Evolutionary conservation across 139 green algal genomes (phyloP).

Genomic region (Micromonas pusilla): DNA sequence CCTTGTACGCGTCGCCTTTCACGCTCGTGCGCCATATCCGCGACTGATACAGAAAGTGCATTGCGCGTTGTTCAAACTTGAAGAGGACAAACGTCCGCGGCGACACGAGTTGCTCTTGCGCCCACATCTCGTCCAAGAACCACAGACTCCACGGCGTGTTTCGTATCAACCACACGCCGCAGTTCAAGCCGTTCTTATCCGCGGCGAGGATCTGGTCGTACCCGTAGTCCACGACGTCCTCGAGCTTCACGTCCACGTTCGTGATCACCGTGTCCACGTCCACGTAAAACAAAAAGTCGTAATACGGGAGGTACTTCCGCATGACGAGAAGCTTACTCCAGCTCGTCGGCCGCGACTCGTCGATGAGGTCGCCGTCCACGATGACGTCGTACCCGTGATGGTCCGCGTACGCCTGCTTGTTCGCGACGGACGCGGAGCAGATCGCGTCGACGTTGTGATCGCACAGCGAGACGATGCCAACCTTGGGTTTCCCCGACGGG

Average conservation of each 20-base stretch:
- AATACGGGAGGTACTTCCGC: slow-evolving; percentile 22
- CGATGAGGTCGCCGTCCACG: slow-evolving; percentile 9
- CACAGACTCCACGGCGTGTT: slow-evolving; percentile 18
- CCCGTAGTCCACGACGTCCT: slow-evolving; percentile 17
- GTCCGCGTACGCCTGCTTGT: slow-evolving; percentile 25
- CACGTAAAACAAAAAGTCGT: slow-evolving; percentile 24
- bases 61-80: slow-evolving; percentile 12
- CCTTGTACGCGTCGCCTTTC: not conserved
- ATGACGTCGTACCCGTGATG: slow-evolving; percentile 20
- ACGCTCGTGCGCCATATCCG: not conserved
- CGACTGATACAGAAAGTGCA: slow-evolving; percentile 17
- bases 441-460: slow-evolving; percentile 12
- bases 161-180: slow-evolving; percentile 18
- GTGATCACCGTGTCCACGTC: slow-evolving; percentile 16
- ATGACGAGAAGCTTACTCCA: slow-evolving; percentile 22
- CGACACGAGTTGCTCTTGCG: slow-evolving; percentile 11
- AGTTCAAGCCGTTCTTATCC: slow-evolving; percentile 22
- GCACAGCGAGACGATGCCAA: slow-evolving; percentile 14
- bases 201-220: slow-evolving; percentile 22
- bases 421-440: slow-evolving; percentile 9
- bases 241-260: not conserved
- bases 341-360: not conserved
- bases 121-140: slow-evolving; percentile 25
- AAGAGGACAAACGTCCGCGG: slow-evolving; percentile 1
- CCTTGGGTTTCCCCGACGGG: not conserved